A percentile compares a stretch with the other conserved stretches of the same genome.
These are phyloP conservation scores for Terfezia boudieri DNA, from an alignment of 495 filamentous ascomycete species.

Conservation along the genomic window DNA sequence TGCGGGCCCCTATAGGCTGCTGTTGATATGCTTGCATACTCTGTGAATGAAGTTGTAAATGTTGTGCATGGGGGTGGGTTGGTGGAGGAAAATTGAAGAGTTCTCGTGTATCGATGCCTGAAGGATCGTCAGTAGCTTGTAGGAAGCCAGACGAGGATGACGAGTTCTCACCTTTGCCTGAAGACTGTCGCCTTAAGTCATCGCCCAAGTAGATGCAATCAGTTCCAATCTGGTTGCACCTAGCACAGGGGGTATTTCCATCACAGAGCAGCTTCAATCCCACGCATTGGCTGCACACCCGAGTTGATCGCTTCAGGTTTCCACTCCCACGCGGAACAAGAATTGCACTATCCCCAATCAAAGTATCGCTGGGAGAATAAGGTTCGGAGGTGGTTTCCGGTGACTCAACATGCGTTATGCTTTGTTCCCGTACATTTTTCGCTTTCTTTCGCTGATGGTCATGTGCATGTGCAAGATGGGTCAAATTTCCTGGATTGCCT, in stretches of 20 bases:
- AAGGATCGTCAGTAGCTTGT: too few relatives aligned
- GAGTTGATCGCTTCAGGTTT: conserved; percentile 5
- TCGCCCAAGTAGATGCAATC: conserved; percentile 11
- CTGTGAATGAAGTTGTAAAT: conserved; percentile 3
- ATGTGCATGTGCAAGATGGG: conserved; percentile 76
- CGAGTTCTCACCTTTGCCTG: too few relatives aligned
- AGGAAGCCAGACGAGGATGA: too few relatives aligned
- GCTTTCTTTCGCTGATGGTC: conserved; percentile 37
- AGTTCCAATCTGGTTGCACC: conserved; percentile 9
- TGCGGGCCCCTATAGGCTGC: not conserved
- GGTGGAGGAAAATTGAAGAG: conserved; percentile 17
- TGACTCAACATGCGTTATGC: too few relatives aligned
- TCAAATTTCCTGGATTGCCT: conserved; percentile 80
- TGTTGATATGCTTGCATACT: not conserved
- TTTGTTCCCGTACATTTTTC: not conserved
- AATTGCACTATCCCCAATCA: too few relatives aligned
- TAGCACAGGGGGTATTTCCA: conserved; percentile 12
- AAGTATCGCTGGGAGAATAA: too few relatives aligned
- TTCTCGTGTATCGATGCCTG: not conserved
- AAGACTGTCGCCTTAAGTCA: too few relatives aligned
- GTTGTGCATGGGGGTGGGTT: conserved; percentile 14
- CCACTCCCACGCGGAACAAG: too few relatives aligned
- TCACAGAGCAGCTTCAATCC: conserved; percentile 11
- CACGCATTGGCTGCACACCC: conserved; percentile 14
- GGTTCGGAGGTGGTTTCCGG: too few relatives aligned